These are phyloP conservation scores for Pichia sp. DNA, from an alignment of 1,139 yeast genomes.

Conservation along the genomic window DNA sequence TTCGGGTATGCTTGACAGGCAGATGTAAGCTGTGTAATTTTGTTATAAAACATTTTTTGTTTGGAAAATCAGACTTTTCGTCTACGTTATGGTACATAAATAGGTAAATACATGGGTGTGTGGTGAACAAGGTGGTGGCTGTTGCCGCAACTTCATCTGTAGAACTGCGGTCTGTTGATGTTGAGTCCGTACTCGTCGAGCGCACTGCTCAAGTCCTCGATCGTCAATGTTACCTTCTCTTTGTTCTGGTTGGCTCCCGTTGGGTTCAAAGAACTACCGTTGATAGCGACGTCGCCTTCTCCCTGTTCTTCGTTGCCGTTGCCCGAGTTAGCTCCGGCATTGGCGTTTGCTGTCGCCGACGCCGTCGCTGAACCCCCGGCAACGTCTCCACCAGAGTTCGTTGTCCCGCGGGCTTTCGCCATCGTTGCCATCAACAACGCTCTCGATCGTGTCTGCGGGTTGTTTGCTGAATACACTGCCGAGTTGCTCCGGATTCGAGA, in stretches of 20 bases:
- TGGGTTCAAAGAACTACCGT: constrained; percentile 9
- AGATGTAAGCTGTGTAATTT: background rate
- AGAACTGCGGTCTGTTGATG: constrained; percentile 87
- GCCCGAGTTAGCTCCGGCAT: constrained; percentile 12
- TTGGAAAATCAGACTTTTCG: background rate
- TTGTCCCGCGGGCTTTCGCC: constrained; percentile 24
- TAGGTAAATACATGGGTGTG: background rate
- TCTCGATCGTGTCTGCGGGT: constrained; percentile 83
- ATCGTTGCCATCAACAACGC: constrained; percentile 53
- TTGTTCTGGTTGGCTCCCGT: constrained; percentile 43
- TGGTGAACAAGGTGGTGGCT: background rate
- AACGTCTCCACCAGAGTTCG: constrained; percentile 6
- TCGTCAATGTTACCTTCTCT: constrained; percentile 75
- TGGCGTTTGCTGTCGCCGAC: constrained; percentile 5
- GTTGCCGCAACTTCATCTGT: constrained; percentile 56
- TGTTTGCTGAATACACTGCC: constrained; percentile 76
- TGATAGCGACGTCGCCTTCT: constrained; percentile 13
- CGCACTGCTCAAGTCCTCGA: constrained; percentile 87
- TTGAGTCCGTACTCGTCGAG: constrained; percentile 90
- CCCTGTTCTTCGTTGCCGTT: background rate
- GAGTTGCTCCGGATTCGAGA: constrained; percentile 83
- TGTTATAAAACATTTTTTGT: background rate
- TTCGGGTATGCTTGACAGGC: constrained; percentile 21
- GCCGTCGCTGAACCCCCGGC: background rate
- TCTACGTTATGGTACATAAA: background rate